These are phyloP conservation scores for Fusarium multiceps DNA, from an alignment of 2,329 filamentous ascomycete genomes.

Conservation along the genomic window DNA sequence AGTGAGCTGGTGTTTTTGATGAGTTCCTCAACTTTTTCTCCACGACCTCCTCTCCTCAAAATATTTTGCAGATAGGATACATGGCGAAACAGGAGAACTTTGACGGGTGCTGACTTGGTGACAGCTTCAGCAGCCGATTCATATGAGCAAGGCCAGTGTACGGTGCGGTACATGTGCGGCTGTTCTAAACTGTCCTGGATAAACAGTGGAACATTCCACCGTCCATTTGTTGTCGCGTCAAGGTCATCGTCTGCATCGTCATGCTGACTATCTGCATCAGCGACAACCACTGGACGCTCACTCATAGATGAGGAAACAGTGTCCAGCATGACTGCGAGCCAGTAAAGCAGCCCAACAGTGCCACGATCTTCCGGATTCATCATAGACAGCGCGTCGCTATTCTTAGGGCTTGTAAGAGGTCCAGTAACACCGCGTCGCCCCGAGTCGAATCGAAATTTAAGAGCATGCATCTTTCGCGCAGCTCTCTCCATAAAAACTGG, in stretches of 20 bases:
- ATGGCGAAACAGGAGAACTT: slow-evolving; percentile 67
- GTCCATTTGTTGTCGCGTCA: slow-evolving; percentile 12
- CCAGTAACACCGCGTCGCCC: slow-evolving; percentile 24
- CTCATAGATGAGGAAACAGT: slow-evolving; percentile 66
- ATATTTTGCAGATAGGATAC: slow-evolving; percentile 63
- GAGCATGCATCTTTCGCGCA: slow-evolving; percentile 43
- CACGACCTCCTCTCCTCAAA: slow-evolving; percentile 52
- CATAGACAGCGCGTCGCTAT: not conserved
- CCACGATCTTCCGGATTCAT: slow-evolving; percentile 46
- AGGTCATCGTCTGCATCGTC: slow-evolving; percentile 39
- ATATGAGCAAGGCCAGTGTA: slow-evolving; percentile 65
- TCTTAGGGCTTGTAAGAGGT: not conserved
- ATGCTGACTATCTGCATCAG: slow-evolving; percentile 55
- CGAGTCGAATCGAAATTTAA: slow-evolving; percentile 42
- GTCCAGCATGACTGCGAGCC: slow-evolving; percentile 70
- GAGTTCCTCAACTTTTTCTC: slow-evolving; percentile 58
- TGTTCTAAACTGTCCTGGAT: slow-evolving; percentile 45
- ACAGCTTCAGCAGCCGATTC: slow-evolving; percentile 60
- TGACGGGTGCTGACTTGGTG: slow-evolving; percentile 65
- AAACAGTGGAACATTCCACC: slow-evolving; percentile 41
- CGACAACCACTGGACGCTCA: slow-evolving; percentile 49
- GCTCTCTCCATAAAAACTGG: slow-evolving; percentile 42
- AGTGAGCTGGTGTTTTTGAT: slow-evolving; percentile 60
- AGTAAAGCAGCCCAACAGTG: slow-evolving; percentile 66
- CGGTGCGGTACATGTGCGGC: slow-evolving; percentile 25